Evolutionary conservation across 2,329 filamentous ascomycete species (phyloP), one percentile per base, ranked within the genome.

Genomic region (Thermoascus crustaceus): DNA sequence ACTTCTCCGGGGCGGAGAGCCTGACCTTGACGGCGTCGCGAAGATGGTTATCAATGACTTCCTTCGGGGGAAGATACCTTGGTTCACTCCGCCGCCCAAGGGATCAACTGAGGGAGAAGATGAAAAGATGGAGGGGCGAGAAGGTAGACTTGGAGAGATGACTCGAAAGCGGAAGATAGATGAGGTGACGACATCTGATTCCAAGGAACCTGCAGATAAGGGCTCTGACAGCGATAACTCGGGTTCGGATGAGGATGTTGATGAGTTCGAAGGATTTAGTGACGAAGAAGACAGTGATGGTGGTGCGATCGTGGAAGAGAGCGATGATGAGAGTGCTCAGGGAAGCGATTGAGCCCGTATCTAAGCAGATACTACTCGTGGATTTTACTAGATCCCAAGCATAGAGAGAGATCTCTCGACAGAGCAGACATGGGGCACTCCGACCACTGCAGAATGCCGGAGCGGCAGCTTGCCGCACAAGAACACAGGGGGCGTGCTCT

Each of bases 41-140:
- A 94, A 94, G 63, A 94, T 94, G 78, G 83, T 98, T 1, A 67
- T 98, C 40, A 96, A 94, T 52, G 91, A 98, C 55, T 98, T 96
- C 58, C 76, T 96, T 54, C 71, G 91, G 44, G 91, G 91, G 38
- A 95, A 89, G 64, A 85, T 96, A 17, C 91, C 91, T 1, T 98
- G 93, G 91, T 98, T 87, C 55, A 91, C 85, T 0, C 79, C 86
- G 6, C 80, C 87, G 7, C 86, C 88, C 2, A 64, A 71, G 9
- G 54, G n/a, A n/a, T n/a, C 61, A 31, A 68, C 65, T 7, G 67
- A 67, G 5, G 72, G 75, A 20, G 68, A 64, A 9, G 63, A 64
- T 7, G 66, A 57, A 29, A 66, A 65, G 23, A 64, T 80, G n/a
- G 76, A 80, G 42, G 84, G 85, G 4, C 76, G 87, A 30, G 75